Conservation (phyloP, 2,329 filamentous ascomycete species). For the Diaporthe citri region DNA sequence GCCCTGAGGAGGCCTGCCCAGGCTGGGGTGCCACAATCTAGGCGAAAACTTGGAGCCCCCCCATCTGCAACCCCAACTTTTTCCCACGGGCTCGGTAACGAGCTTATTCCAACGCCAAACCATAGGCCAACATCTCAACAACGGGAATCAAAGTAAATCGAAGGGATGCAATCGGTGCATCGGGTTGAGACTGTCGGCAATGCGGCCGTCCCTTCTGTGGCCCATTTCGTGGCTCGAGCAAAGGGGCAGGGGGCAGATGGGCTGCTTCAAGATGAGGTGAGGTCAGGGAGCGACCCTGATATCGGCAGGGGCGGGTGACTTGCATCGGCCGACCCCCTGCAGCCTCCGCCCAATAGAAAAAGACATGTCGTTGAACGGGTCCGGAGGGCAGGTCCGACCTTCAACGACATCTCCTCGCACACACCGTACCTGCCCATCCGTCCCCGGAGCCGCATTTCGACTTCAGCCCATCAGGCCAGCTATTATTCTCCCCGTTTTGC, state of each 20-base stretch:
- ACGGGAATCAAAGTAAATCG: background rate
- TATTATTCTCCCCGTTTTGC: background rate
- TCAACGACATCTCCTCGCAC: conserved; percentile 39
- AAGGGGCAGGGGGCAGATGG: background rate
- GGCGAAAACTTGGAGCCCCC: conserved; percentile 23
- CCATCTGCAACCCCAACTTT: conserved; percentile 30
- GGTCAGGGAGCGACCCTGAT: conserved; percentile 41
- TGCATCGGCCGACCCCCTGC: conserved; percentile 29
- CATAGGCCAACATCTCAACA: background rate
- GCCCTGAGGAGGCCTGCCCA: background rate
- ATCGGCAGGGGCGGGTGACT: conserved; percentile 42
- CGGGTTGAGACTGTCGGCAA: background rate
- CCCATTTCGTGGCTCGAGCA: background rate
- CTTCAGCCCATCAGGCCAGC: conserved; percentile 10
- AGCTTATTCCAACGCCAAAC: conserved; percentile 34
- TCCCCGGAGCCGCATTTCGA: conserved; percentile 40
- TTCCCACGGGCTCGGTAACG: conserved; percentile 23
- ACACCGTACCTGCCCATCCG: background rate
- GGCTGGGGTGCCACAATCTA: conserved; percentile 19
- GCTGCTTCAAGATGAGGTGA: conserved; percentile 25
- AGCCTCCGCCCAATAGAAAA: conserved; percentile 40
- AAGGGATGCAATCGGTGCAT: background rate
- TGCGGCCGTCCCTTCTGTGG: background rate
- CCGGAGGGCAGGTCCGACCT: conserved; percentile 36
- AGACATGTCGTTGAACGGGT: conserved; percentile 42